phyloP scores from a whole-genome alignment of 805 yeast genomes.

The Cyberlindnera bimundalis region DNA sequence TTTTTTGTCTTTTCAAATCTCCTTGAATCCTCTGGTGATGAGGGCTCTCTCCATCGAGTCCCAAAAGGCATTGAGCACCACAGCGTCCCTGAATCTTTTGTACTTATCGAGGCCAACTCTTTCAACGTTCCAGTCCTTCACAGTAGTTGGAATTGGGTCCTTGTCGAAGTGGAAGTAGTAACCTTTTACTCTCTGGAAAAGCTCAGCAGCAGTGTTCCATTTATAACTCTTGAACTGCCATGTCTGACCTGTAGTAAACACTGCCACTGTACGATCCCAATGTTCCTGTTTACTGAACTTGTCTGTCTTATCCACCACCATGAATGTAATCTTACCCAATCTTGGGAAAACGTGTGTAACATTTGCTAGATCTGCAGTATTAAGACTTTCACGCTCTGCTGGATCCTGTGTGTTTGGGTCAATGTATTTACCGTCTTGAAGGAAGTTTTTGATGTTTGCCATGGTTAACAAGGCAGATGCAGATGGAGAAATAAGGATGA shows the following conservation, averaged over 20 bases:
- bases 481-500: constrained; percentile 74
- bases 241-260: constrained; percentile 93
- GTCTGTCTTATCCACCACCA: constrained; percentile 86
- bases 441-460: constrained; percentile 60
- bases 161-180: constrained; percentile 73
- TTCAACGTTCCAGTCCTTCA: constrained; percentile 87
- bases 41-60: constrained; percentile 72
- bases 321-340: constrained; percentile 59
- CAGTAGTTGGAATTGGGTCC: constrained; percentile 71
- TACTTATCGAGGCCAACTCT: constrained; percentile 74
- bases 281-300: constrained; percentile 89
- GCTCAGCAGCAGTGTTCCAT: constrained; percentile 71
- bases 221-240: constrained; percentile 95
- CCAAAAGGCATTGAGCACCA: constrained; percentile 85
- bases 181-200: constrained; percentile 84
- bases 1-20: background rate
- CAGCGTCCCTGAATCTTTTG: constrained; percentile 83
- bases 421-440: constrained; percentile 68
- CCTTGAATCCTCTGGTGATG: constrained; percentile 52
- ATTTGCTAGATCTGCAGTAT: constrained; percentile 30
- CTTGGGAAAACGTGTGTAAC: constrained; percentile 53
- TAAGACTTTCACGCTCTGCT: constrained; percentile 30
- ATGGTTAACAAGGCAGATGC: constrained; percentile 68
- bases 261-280: constrained; percentile 96
- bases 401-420: constrained; percentile 45